Evolutionary conservation across 2,329 filamentous ascomycete species (phyloP).

Genomic region (Teratosphaeria pseudoeucalypti): DNA sequence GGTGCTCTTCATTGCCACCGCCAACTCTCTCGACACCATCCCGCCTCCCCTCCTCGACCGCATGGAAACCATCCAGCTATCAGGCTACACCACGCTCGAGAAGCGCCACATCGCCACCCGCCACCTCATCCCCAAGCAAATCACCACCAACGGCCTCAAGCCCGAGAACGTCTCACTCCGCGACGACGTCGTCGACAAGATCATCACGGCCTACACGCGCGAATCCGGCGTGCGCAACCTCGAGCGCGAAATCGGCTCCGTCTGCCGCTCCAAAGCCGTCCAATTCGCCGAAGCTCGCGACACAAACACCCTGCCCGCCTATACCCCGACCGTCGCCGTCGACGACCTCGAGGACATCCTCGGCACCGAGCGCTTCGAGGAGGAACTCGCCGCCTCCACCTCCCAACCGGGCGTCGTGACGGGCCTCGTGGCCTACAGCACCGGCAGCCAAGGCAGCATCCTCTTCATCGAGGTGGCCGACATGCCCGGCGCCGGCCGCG

Average conservation of each 20-base stretch:
- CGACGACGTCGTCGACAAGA: slow-evolving; percentile 81
- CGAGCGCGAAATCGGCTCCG: slow-evolving; percentile 87
- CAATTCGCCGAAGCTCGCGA: slow-evolving; percentile 89
- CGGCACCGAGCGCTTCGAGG: slow-evolving; percentile 86
- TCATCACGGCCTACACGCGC: slow-evolving; percentile 92
- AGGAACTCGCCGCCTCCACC: slow-evolving; percentile 84
- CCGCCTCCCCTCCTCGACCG: slow-evolving; percentile 87
- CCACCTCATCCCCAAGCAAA: slow-evolving; percentile 93
- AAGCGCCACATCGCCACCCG: slow-evolving; percentile 89
- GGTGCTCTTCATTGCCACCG: slow-evolving; percentile 93
- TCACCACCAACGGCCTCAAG: slow-evolving; percentile 75
- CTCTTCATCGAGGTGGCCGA: slow-evolving; percentile 97
- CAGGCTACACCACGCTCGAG: slow-evolving; percentile 93
- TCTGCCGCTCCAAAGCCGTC: slow-evolving; percentile 90
- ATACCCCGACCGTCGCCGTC: slow-evolving; percentile 62
- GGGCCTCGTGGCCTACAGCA: slow-evolving; percentile 87
- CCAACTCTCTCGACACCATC: slow-evolving; percentile 90
- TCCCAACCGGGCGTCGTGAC: slow-evolving; percentile 83
- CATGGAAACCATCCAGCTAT: slow-evolving; percentile 91
- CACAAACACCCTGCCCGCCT: slow-evolving; percentile 49
- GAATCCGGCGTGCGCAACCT: slow-evolving; percentile 93
- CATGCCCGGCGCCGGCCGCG: slow-evolving; percentile 85
- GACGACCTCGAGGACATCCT: slow-evolving; percentile 83
- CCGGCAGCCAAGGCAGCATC: slow-evolving; percentile 87
- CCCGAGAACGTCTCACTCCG: slow-evolving; percentile 65